These are phyloP conservation scores for Saturnispora serradocipensis DNA, from an alignment of 805 yeast species.

Conservation along the genomic window DNA sequence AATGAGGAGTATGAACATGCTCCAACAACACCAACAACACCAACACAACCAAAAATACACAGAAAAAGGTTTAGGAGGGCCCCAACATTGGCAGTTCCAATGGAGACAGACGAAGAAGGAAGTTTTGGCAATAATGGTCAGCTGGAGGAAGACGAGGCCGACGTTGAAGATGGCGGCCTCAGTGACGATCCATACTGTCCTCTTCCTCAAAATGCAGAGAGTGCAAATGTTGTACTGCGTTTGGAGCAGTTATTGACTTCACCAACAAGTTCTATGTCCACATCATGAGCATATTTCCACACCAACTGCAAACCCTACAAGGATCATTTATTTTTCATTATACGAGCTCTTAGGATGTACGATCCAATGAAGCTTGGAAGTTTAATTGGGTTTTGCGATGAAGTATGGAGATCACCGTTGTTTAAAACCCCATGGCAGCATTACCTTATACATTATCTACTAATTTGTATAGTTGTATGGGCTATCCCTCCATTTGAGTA, in stretches of 20 bases:
- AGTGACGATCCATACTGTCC: constrained; percentile 2
- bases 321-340: background rate
- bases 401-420: background rate
- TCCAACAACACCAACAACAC: background rate
- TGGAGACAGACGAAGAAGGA: constrained; percentile 13
- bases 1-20: background rate
- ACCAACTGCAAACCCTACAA: background rate
- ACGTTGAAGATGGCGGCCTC: background rate
- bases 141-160: constrained; percentile 16
- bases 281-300: background rate
- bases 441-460: constrained; percentile 1
- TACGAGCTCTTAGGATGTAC: background rate
- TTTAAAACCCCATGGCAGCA: constrained; percentile 5
- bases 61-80: constrained; percentile 10
- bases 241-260: background rate
- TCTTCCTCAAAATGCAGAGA: background rate
- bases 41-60: constrained; percentile 3
- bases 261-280: background rate
- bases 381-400: background rate
- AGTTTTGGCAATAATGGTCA: constrained; percentile 23
- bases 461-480: background rate
- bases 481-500: background rate
- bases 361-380: background rate
- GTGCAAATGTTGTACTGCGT: background rate
- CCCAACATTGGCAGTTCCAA: constrained; percentile 10